phyloP scores from a whole-genome alignment of 1,284 basidiomycete species.

The Rhodotorula sp. region DNA sequence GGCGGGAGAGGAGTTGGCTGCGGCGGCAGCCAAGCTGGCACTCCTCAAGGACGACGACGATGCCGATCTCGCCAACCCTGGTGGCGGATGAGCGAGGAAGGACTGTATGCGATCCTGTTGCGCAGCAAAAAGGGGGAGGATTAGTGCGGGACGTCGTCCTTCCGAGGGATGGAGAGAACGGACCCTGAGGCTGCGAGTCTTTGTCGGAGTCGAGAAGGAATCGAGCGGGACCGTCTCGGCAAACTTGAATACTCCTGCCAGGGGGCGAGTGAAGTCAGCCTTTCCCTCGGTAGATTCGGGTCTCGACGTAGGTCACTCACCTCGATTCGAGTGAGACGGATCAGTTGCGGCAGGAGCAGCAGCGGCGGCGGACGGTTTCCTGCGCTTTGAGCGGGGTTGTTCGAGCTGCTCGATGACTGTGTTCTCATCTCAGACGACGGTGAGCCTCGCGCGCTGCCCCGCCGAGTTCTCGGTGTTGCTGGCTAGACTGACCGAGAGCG shows the following conservation, averaged over 20 bases:
- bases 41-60: background rate
- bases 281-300: accelerated
- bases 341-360: background rate
- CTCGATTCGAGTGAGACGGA: background rate
- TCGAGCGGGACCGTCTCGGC: conserved; percentile 38
- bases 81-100: conserved; percentile 12
- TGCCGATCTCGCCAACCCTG: conserved; percentile 4
- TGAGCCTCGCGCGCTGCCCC: background rate
- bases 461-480: background rate
- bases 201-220: conserved; percentile 29
- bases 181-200: conserved; percentile 28
- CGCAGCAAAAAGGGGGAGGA: too few species aligned
- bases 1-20: background rate
- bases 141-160: background rate
- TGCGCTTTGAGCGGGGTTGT: conserved; percentile 14
- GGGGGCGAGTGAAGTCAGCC: too few species aligned
- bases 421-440: background rate
- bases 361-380: background rate
- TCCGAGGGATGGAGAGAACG: background rate
- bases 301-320: background rate
- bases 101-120: conserved; percentile 32
- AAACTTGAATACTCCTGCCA: conserved; percentile 37
- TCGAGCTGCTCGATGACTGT: conserved; percentile 32
- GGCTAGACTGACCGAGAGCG: conserved; percentile 26
- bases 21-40: background rate